Conservation (phyloP, 371 early-diverging fungal species). For the Mucor saturninus region DNA sequence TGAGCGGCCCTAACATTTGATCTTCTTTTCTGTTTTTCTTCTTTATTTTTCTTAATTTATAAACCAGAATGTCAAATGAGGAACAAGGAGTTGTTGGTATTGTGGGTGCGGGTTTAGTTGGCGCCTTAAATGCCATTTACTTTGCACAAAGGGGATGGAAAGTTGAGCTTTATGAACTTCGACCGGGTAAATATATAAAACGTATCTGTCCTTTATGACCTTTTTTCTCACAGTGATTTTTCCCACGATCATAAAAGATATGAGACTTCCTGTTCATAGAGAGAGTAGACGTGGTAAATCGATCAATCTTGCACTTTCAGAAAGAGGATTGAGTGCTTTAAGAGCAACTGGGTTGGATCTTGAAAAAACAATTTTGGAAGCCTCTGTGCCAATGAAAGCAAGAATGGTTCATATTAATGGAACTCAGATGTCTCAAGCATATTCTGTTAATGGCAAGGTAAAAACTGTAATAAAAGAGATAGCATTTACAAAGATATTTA, state of each 20-base stretch:
- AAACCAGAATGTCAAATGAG: not conserved
- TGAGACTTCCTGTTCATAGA: conserved; percentile 67
- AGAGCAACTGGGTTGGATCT: conserved; percentile 68
- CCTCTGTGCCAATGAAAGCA: conserved; percentile 91
- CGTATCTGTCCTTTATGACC: not conserved
- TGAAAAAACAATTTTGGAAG: conserved; percentile 67
- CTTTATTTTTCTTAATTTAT: too few relatives aligned
- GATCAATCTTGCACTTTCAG: conserved; percentile 94
- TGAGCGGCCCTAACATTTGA: too few relatives aligned
- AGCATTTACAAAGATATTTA: too few relatives aligned
- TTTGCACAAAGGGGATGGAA: conserved; percentile 92
- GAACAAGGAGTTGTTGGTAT: conserved; percentile 60
- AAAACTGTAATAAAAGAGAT: not conserved
- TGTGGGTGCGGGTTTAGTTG: conserved; percentile 95
- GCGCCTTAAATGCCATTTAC: conserved; percentile 87
- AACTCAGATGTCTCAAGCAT: conserved; percentile 77
- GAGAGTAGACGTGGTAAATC: conserved; percentile 72
- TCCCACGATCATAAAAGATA: conserved; percentile 51
- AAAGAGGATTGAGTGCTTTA: conserved; percentile 88
- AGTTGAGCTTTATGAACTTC: conserved; percentile 85
- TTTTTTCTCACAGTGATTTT: not conserved
- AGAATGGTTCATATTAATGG: conserved; percentile 86
- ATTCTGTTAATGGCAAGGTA: conserved; percentile 89
- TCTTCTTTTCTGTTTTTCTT: too few relatives aligned
- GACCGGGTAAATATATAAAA: conserved; percentile 70